These are phyloP conservation scores for Pseudogymnoascus sp. DNA, from an alignment of 2,329 filamentous ascomycete genomes.

Conservation along the genomic window DNA sequence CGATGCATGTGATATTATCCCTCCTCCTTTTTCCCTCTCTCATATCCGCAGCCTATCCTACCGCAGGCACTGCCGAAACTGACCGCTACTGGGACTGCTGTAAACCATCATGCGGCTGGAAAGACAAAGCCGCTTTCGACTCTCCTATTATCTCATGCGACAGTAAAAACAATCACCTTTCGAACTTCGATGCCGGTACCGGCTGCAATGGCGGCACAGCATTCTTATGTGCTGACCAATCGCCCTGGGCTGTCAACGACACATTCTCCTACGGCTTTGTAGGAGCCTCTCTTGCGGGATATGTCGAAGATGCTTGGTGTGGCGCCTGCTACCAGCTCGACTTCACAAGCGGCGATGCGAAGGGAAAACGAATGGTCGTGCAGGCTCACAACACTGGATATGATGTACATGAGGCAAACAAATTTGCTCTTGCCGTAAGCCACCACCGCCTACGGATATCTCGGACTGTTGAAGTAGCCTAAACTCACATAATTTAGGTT, in stretches of 20 bases:
- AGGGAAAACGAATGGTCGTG: slow-evolving; percentile 52
- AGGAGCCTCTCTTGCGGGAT: slow-evolving; percentile 40
- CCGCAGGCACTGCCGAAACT: not conserved
- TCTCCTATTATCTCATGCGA: not conserved
- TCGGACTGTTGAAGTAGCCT: not conserved
- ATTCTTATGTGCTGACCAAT: slow-evolving; percentile 46
- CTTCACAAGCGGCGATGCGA: slow-evolving; percentile 46
- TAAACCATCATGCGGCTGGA: not conserved
- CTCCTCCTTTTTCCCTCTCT: not conserved
- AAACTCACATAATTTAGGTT: not conserved
- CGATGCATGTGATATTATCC: not conserved
- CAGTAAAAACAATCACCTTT: not conserved
- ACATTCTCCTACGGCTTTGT: slow-evolving; percentile 49
- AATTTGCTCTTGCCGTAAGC: slow-evolving; percentile 43
- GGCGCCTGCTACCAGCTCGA: slow-evolving; percentile 54
- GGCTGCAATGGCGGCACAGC: slow-evolving; percentile 37
- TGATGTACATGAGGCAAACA: slow-evolving; percentile 45
- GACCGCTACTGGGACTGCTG: not conserved
- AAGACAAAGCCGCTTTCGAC: not conserved
- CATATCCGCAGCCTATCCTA: not conserved
- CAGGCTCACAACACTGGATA: slow-evolving; percentile 54
- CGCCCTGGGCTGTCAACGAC: slow-evolving; percentile 45
- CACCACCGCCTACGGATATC: not conserved
- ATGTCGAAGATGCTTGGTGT: slow-evolving; percentile 41
- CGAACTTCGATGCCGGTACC: not conserved